phyloP scores from a whole-genome alignment of 192 early-diverging fungal genomes.

The Haplosporangium gracile region DNA sequence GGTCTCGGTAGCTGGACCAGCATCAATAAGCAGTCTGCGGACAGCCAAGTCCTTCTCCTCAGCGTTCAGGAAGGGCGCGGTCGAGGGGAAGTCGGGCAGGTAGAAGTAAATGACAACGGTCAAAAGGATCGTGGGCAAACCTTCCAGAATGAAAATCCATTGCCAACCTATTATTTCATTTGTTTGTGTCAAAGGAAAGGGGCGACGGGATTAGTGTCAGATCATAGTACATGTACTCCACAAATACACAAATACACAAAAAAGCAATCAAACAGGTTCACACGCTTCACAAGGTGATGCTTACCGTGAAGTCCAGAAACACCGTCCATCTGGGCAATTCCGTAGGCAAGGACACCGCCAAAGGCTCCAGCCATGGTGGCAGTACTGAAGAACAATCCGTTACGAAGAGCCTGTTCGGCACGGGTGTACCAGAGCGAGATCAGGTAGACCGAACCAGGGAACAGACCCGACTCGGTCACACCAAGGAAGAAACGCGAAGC shows the following conservation, averaged over 20 bases:
- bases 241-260: neutral
- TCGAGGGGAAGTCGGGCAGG: constrained; percentile 65
- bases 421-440: constrained; percentile 72
- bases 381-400: constrained; percentile 67
- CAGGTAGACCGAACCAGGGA: constrained; percentile 70
- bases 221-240: neutral
- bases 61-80: constrained; percentile 58
- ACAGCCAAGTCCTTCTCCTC: constrained; percentile 61
- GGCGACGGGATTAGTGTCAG: neutral
- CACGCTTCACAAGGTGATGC: neutral
- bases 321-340: constrained; percentile 72
- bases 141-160: constrained; percentile 78
- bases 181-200: neutral
- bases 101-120: constrained; percentile 59
- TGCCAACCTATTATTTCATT: constrained; percentile 60
- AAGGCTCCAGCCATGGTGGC: constrained; percentile 70
- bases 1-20: constrained; percentile 60
- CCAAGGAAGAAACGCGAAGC: constrained; percentile 72
- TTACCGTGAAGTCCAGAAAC: constrained; percentile 55
- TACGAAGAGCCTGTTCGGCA: constrained; percentile 65
- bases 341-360: constrained; percentile 76
- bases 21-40: constrained; percentile 61
- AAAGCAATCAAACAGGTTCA: neutral
- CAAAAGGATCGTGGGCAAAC: constrained; percentile 60
- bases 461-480: constrained; percentile 67